Evolutionary conservation across 495 filamentous ascomycete genomes (phyloP).

Genomic region (Umbilicaria muhlenbergii): DNA sequence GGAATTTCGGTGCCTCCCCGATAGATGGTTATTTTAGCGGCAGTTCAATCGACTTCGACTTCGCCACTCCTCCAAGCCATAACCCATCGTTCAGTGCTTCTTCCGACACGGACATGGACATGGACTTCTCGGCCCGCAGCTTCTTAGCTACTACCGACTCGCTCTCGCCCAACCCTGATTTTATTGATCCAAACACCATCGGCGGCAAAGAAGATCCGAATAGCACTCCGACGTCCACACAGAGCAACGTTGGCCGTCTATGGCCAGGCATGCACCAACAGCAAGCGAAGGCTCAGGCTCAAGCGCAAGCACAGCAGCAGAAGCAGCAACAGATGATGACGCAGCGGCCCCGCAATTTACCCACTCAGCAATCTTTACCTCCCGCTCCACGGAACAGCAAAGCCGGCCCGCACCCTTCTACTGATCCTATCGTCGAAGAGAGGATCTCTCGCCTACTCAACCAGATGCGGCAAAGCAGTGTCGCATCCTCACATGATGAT

Average conservation of each 20-base stretch:
- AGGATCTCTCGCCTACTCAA: slow-evolving; percentile 72
- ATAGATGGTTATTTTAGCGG: slow-evolving; percentile 31
- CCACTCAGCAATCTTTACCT: slow-evolving; percentile 13
- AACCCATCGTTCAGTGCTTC: slow-evolving; percentile 33
- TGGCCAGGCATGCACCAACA: slow-evolving; percentile 90
- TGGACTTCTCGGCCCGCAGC: slow-evolving; percentile 43
- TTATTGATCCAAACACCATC: slow-evolving; percentile 57
- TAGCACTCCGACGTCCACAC: slow-evolving; percentile 26
- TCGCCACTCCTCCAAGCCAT: slow-evolving; percentile 38
- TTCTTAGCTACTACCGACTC: slow-evolving; percentile 23
- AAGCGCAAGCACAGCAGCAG: slow-evolving; percentile 44
- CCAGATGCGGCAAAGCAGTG: slow-evolving; percentile 60
- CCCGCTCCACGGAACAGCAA: slow-evolving; percentile 13
- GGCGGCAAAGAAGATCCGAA: slow-evolving; percentile 37
- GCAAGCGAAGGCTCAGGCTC: slow-evolving; percentile 57
- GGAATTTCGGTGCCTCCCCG: slow-evolving; percentile 25
- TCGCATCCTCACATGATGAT: slow-evolving; percentile 32
- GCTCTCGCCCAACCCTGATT: slow-evolving; percentile 26
- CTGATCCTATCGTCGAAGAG: slow-evolving; percentile 62
- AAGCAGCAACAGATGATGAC: slow-evolving; percentile 17
- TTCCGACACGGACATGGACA: slow-evolving; percentile 25
- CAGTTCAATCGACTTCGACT: slow-evolving; percentile 41
- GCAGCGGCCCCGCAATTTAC: slow-evolving; percentile 7
- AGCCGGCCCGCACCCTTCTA: slow-evolving; percentile 31
- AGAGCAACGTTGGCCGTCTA: slow-evolving; percentile 47